These are phyloP conservation scores for Astragalus glycyphyllos DNA, from an alignment of 306 rosid genomes.

Conservation along the genomic window DNA sequence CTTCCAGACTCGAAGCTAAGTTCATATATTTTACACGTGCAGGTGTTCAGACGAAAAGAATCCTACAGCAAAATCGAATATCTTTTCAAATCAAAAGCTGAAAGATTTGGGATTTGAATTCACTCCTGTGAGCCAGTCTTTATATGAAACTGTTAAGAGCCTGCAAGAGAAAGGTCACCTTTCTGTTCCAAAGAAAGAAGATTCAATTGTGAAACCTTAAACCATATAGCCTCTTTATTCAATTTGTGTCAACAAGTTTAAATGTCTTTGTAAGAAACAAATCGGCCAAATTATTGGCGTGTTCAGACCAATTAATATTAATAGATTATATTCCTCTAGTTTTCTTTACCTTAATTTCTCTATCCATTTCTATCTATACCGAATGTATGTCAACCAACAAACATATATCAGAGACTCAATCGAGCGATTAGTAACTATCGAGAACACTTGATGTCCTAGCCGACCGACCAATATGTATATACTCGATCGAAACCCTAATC, in stretches of 20 bases:
- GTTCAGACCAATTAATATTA: constrained; percentile 21
- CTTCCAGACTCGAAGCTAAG: neutral
- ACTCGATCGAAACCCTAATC: no score
- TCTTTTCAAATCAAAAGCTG: constrained; percentile 75
- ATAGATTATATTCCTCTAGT: neutral
- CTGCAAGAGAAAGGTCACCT: constrained; percentile 92
- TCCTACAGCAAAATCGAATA: constrained; percentile 79
- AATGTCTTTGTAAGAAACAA: neutral
- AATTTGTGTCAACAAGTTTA: no score
- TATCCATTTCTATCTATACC: neutral
- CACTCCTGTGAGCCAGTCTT: constrained; percentile 72
- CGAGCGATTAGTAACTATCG: no score
- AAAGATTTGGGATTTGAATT: constrained; percentile 83
- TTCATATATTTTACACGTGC: constrained; percentile 1
- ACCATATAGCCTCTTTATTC: constrained; percentile 1
- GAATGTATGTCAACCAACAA: no score
- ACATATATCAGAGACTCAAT: no score
- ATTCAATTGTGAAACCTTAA: constrained; percentile 50
- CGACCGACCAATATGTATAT: no score
- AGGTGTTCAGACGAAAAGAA: constrained; percentile 87
- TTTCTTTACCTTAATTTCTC: no score
- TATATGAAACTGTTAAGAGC: constrained; percentile 88
- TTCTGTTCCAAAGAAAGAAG: constrained; percentile 51
- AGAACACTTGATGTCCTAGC: no score
- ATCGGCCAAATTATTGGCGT: constrained; percentile 14